phyloP scores from a whole-genome alignment of 2,329 filamentous ascomycete genomes.

The Aspergillus eucalypticola region DNA sequence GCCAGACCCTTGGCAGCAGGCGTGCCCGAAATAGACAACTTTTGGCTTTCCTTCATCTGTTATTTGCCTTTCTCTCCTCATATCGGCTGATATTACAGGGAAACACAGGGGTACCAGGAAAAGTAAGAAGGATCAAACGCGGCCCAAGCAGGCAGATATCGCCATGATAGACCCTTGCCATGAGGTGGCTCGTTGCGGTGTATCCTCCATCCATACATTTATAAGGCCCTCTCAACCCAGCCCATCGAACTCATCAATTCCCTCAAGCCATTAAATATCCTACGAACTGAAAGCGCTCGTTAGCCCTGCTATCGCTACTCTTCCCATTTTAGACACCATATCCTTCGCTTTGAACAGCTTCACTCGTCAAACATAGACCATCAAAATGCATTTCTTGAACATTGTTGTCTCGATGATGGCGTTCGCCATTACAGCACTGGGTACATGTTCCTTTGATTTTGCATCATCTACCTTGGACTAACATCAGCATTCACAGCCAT shows the following conservation, averaged over 20 bases:
- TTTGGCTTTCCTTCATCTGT: background rate
- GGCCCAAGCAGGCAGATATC: background rate
- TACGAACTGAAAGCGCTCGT: background rate
- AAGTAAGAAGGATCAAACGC: constrained; percentile 7
- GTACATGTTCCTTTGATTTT: constrained; percentile 19
- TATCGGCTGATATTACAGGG: background rate
- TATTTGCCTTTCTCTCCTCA: background rate
- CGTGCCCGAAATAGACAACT: constrained; percentile 11
- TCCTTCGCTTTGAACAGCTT: constrained; percentile 4
- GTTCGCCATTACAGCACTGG: constrained; percentile 32
- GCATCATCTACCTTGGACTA: background rate
- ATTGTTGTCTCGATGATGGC: constrained; percentile 27
- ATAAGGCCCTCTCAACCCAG: constrained; percentile 9
- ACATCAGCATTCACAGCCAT: constrained; percentile 25
- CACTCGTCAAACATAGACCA: background rate
- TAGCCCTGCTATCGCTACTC: background rate
- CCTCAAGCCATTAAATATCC: background rate
- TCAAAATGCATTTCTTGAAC: constrained; percentile 31
- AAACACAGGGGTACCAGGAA: background rate
- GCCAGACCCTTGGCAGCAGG: constrained; percentile 3
- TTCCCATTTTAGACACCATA: background rate
- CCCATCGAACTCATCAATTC: background rate
- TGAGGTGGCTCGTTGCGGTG: constrained; percentile 11
- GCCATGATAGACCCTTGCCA: background rate
- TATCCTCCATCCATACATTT: background rate